Evolutionary conservation across 768 basidiomycete species (phyloP).

Genomic region (Coprinopsis marcescibilis): DNA sequence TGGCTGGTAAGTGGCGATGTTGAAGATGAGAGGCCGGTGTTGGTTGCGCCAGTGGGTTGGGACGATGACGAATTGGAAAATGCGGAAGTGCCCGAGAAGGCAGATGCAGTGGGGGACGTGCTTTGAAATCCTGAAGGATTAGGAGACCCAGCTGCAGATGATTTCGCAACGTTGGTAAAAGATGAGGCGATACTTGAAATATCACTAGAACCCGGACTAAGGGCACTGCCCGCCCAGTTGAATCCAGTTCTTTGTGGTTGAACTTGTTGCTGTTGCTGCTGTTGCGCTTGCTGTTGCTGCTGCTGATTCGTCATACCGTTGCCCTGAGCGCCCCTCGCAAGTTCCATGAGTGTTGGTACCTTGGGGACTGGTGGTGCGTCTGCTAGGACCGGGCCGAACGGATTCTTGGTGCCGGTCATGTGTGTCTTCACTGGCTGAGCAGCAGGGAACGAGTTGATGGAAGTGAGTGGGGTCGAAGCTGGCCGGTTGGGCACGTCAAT

Average conservation of each 20-base stretch:
- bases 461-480: slow-evolving; percentile 66
- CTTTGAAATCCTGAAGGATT: slow-evolving; percentile 18
- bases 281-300: slow-evolving; percentile 20
- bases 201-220: slow-evolving; percentile 43
- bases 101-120: slow-evolving; percentile 28
- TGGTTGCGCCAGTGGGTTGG: slow-evolving; percentile 46
- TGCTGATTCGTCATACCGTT: slow-evolving; percentile 8
- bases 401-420: slow-evolving; percentile 92
- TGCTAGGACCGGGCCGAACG: slow-evolving; percentile 74
- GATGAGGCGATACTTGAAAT: slow-evolving; percentile 72
- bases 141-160: slow-evolving; percentile 28
- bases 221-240: slow-evolving; percentile 33
- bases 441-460: slow-evolving; percentile 36
- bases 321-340: slow-evolving; percentile 45
- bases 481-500: slow-evolving; percentile 49
- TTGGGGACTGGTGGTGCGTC: slow-evolving; percentile 66
- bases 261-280: slow-evolving; percentile 24
- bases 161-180: slow-evolving; percentile 30
- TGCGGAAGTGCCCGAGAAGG: slow-evolving; percentile 36
- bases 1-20: slow-evolving; percentile 37
- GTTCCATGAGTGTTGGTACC: slow-evolving; percentile 75
- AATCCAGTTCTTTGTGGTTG: slow-evolving; percentile 24
- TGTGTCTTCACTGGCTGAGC: slow-evolving; percentile 75
- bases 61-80: slow-evolving; percentile 43
- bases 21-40: too few species aligned